Evolutionary conservation across 2,329 filamentous ascomycete genomes (phyloP), one percentile per base, ranked within the genome.

Genomic region (Acephala macrosclerotiorum): DNA sequence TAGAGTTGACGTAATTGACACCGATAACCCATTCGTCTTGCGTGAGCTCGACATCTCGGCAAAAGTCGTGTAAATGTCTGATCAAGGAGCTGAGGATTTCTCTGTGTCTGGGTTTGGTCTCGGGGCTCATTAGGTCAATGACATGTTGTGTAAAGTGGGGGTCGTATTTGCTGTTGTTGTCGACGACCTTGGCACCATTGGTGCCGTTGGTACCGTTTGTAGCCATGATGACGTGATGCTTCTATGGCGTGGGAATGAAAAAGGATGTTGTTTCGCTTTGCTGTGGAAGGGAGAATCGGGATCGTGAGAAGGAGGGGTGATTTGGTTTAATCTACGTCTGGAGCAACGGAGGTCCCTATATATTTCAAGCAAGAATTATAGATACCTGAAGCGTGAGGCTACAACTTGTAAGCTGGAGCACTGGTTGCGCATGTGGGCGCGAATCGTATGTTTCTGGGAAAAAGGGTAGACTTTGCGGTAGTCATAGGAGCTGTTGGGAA

Each of bases 11-110:
- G 76, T 91, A 93, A 74, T 90, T 84, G 62, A 94, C 90, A 61
- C 91, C 91, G 8, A 87, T 79, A 79, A 93, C 86, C 91, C 91
- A 94, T 79, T 94, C 91, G 62, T 92, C 91, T 36, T 87, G 84
- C 20, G 88, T 93, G 60, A 94, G 86, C 79, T 94, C 90, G 70
- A 92, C 87, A 75, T 94, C 91, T 65, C 91, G 88, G 64, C 88
- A 86, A 77, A 94, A 94, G 79, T 93, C 90, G 81, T 94, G 91
- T 65, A 94, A 83, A 80, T 94, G 91, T 58, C 80, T 83, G 78
- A 93, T 89, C 72, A 93, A 79, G 33, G 85, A 82, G 67, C 82
- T 78, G 74, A 94, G 81, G 73, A 94, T 82, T 70, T 87, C 81
- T 66, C 89, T 85, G 73, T 88, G 85, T 66, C 91, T 84, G 65